Conservation (phyloP, 371 early-diverging fungal genomes). For the Blakeslea trispora region DNA sequence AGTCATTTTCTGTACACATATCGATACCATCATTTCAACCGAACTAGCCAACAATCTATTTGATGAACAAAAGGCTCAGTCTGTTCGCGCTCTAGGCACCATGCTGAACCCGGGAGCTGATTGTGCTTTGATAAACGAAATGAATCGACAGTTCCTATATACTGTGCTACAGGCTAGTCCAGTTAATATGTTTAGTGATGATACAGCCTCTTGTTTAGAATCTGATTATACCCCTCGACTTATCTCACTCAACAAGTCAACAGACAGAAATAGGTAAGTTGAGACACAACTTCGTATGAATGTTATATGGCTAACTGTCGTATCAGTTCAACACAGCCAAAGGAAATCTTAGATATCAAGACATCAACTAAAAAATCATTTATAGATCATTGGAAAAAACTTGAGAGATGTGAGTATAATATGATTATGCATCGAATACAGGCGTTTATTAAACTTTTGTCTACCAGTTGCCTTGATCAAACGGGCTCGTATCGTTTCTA, state of each 20-base stretch:
- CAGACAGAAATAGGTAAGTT: background rate
- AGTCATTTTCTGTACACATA: background rate
- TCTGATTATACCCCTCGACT: background rate
- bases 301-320: background rate
- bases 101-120: background rate
- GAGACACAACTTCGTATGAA: background rate
- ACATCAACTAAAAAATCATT: too few relatives aligned
- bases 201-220: background rate
- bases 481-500: background rate
- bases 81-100: background rate
- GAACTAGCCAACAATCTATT: constrained; percentile 5
- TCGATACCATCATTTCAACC: background rate
- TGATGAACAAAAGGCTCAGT: background rate
- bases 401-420: constrained; percentile 11
- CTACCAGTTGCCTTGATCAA: background rate
- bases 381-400: constrained; percentile 10
- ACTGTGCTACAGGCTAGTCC: background rate
- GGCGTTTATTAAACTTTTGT: too few relatives aligned
- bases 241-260: background rate
- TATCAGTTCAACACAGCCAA: too few relatives aligned
- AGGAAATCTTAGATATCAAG: too few relatives aligned
- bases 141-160: background rate
- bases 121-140: background rate
- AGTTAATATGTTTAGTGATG: background rate
- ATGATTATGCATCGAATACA: too few relatives aligned